These are phyloP conservation scores for Cryphonectria parasitica DNA, from an alignment of 2,329 filamentous ascomycete species.

Conservation along the genomic window DNA sequence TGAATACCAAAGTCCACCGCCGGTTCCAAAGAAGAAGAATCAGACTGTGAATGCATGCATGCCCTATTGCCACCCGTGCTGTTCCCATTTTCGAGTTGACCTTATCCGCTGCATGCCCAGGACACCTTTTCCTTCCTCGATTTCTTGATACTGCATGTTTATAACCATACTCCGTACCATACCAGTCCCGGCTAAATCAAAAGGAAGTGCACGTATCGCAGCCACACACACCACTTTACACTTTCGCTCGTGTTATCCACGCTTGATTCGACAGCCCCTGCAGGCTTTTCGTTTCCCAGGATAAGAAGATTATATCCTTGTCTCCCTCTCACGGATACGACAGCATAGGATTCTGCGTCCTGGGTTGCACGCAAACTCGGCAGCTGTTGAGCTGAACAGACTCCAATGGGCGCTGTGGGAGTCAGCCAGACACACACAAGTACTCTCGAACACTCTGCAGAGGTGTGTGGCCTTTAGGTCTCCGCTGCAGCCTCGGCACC, in stretches of 20 bases:
- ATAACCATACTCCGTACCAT: conserved; percentile 9
- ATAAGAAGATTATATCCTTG: too few relatives aligned
- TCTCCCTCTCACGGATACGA: not conserved
- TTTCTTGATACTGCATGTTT: not conserved
- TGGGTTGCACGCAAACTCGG: not conserved
- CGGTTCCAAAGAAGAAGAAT: not conserved
- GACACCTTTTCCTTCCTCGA: not conserved
- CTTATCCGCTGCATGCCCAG: conserved; percentile 2
- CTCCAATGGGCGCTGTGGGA: not conserved
- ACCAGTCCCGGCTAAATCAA: not conserved
- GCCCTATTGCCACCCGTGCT: conserved; percentile 1
- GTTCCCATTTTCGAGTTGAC: conserved; percentile 1
- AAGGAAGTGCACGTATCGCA: not conserved
- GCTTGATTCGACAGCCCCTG: not conserved
- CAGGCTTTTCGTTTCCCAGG: not conserved
- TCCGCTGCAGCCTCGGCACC: conserved; percentile 30
- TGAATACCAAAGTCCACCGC: not conserved
- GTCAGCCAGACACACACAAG: not conserved
- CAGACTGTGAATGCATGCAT: conserved; percentile 5
- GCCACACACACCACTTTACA: not conserved
- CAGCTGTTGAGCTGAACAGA: not conserved
- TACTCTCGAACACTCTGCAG: not conserved
- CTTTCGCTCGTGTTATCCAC: not conserved
- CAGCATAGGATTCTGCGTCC: not conserved
- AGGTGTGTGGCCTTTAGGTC: not conserved